Base-by-base conservation (phyloP, 1,139 yeast species). In the Pneumocystis murina region DNA sequence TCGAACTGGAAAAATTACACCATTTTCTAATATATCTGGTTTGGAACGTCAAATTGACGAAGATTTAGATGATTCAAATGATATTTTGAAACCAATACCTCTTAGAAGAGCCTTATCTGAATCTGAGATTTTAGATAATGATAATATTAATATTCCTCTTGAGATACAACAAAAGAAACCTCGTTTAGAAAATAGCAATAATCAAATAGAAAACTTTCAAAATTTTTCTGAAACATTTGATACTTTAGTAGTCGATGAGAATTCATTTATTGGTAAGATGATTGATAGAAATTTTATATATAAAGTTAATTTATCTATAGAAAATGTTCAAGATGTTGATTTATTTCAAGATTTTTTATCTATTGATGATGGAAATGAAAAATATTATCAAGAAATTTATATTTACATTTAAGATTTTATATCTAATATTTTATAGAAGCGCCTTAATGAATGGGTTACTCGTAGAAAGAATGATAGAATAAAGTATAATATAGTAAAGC, bases 1-100 rank as follows among this genome's bases (percentile, higher is more conserved):
- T 0, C 78, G 98, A 68, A 91, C 91, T 0, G 99, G 99, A 58
- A 85, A 89, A 72, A 84, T 90, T 65, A 92, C 99, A 0, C 98
- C 98, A 0, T 92, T 92, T 77, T 95, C 97, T 12, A 83, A 83
- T 59, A 78, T 83, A 24, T 78, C 80, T 48, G 71, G 71, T 7
- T 64, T 69, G 3, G 70, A 69, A 59, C 63, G 68, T 39, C 65
- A 60, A 12, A 63, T 62, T 10, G 67, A 67, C 1, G 28, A 24
- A 55, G 62, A 39, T n/a, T n/a, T 59, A n/a, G 61, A 33, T 10
- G 57, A 48, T 40, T 36, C 39, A 38, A 33, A 33, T 33, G 35
- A 33, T 33, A 33, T 5, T 33, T 33, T 5, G 17, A 24, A 24
- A 63, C 33, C 3, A 62, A 39, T 10, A n/a, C 67, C 64, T 62